These are phyloP conservation scores for Xylona heveae DNA, from an alignment of 495 filamentous ascomycete species.

Conservation along the genomic window DNA sequence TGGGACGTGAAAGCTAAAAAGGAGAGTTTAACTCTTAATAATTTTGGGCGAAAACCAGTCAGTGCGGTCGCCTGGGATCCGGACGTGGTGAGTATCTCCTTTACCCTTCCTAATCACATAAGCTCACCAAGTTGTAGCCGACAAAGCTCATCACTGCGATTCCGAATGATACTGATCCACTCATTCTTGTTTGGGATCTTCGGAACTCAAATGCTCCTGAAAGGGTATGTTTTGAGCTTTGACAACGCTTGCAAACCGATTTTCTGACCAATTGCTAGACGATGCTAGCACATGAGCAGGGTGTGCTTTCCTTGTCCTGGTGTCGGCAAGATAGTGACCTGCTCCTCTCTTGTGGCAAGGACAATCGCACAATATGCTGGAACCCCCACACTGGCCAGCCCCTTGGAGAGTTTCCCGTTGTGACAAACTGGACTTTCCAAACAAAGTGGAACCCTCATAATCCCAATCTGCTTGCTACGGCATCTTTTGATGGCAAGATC, in stretches of 20 bases:
- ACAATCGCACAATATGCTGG: constrained; percentile 91
- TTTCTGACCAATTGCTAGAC: constrained; percentile 20
- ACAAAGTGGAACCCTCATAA: constrained; percentile 89
- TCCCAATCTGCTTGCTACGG: constrained; percentile 75
- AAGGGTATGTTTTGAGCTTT: constrained; percentile 35
- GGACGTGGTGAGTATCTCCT: constrained; percentile 36
- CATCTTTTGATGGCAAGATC: constrained; percentile 92
- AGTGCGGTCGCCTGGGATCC: constrained; percentile 96
- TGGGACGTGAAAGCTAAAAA: constrained; percentile 98
- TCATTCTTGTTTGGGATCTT: constrained; percentile 86
- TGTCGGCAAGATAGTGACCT: constrained; percentile 81
- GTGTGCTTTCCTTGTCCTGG: constrained; percentile 89
- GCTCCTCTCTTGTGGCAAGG: constrained; percentile 85
- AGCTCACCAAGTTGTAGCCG: constrained; percentile 19
- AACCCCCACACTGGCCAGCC: constrained; percentile 75
- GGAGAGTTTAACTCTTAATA: constrained; percentile 87
- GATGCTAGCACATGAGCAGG: constrained; percentile 73
- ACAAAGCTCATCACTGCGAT: constrained; percentile 87
- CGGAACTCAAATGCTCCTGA: constrained; percentile 92
- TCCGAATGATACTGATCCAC: constrained; percentile 72
- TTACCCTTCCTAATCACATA: neutral
- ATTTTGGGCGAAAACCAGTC: constrained; percentile 74
- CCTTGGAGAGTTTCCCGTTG: constrained; percentile 86
- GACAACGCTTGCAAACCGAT: too few species aligned
- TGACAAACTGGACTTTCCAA: constrained; percentile 96